A percentile compares a stretch with the other conserved stretches of the same genome.
Evolutionary conservation across 1,284 basidiomycete species (phyloP).

Genomic region (Puccinia triticina): DNA sequence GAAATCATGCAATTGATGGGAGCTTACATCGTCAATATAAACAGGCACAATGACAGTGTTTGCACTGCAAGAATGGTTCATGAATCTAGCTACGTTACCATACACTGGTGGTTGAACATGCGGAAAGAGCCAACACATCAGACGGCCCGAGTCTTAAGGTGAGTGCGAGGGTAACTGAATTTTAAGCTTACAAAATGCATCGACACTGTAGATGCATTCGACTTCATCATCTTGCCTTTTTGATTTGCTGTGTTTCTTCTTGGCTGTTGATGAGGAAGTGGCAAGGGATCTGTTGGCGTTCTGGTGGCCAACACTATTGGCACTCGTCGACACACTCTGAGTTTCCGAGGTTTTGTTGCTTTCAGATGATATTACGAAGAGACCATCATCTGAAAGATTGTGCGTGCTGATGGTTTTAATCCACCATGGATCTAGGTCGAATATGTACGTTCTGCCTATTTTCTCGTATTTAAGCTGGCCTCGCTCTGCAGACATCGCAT

Average conservation of each 20-base stretch:
- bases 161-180: background rate
- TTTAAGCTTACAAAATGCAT: conserved; percentile 44
- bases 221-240: conserved; percentile 13
- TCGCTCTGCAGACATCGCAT: background rate
- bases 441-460: conserved; percentile 40
- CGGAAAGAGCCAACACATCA: background rate
- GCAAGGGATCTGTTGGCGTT: background rate
- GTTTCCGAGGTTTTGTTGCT: background rate
- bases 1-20: background rate
- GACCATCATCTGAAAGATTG: conserved; percentile 10
- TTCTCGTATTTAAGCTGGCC: conserved; percentile 30
- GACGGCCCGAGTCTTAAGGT: background rate
- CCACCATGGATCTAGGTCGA: conserved; percentile 51
- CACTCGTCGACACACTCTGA: background rate
- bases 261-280: conserved; percentile 7
- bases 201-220: conserved; percentile 35
- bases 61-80: conserved; percentile 46
- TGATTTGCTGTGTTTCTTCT: background rate
- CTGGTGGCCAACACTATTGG: background rate
- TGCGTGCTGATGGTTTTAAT: conserved; percentile 6
- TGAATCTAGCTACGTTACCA: conserved; percentile 43
- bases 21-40: conserved; percentile 49
- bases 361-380: background rate
- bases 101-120: conserved; percentile 11
- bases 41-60: conserved; percentile 43